Evolutionary conservation across 345 rosid species (phyloP).

Genomic region (Trapa incisa): DNA sequence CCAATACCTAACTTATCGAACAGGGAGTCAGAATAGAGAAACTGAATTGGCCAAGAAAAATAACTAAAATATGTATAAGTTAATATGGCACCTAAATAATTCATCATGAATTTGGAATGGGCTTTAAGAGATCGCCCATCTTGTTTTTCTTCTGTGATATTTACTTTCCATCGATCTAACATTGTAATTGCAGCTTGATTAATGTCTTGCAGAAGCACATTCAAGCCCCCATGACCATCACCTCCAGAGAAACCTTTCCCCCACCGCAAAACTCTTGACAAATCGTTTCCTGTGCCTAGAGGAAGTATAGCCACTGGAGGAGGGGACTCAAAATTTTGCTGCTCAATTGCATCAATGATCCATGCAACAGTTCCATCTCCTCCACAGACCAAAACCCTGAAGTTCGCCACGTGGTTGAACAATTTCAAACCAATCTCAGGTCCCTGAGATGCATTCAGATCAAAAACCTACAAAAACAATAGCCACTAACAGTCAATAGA

Average conservation of each 20-base stretch:
- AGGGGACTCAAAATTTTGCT: conserved; percentile 56
- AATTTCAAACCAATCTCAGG: conserved; percentile 66
- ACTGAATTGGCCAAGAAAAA: not conserved
- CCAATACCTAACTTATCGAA: conserved; percentile 47
- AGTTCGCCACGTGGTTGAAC: conserved; percentile 48
- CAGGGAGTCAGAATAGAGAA: not conserved
- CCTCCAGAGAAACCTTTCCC: conserved; percentile 61
- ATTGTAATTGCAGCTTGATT: conserved; percentile 75
- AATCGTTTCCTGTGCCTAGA: conserved; percentile 79
- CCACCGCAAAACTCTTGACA: conserved; percentile 71
- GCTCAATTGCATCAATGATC: conserved; percentile 71
- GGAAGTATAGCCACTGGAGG: conserved; percentile 84
- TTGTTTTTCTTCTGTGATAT: conserved; percentile 34
- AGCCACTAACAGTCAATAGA: not conserved
- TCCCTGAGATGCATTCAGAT: conserved; percentile 56
- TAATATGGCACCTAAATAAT: conserved; percentile 49
- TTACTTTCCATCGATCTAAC: conserved; percentile 77
- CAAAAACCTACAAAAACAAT: conserved; percentile 44
- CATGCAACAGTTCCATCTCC: conserved; percentile 90
- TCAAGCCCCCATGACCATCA: conserved; percentile 57
- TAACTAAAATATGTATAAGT: not conserved
- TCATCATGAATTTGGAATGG: conserved; percentile 63
- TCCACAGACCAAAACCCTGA: conserved; percentile 70
- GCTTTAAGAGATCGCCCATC: conserved; percentile 21
- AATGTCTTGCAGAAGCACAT: conserved; percentile 51